Base-by-base conservation (phyloP, 495 filamentous ascomycete genomes). In the Darksidea phi region DNA sequence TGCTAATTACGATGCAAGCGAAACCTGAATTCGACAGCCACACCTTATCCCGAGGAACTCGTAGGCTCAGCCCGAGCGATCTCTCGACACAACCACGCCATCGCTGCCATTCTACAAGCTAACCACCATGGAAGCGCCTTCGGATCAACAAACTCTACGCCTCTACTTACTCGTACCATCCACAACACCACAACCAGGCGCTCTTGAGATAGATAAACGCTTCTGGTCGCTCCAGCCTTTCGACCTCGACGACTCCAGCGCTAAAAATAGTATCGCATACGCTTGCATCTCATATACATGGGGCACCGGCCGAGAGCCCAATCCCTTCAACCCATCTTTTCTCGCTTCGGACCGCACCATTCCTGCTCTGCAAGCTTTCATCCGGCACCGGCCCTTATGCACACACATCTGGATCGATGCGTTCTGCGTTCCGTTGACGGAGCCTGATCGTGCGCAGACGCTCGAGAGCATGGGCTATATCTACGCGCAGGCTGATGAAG, bases 391-490 rank as follows among this genome's bases (percentile, higher is more conserved):
- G 7, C 58, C 58, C 8, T 34, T 23, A 20, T 54, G 49, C 37
- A 13, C 36, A 1, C 21, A 17, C 20, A 41, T 67, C 46, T 69
- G 64, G 66, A 62, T 66, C n/a, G 66, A 67, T 43, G 63, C 57
- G 1, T 53, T 69, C 57, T 66, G 63, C 51, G 54, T 69, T 1
- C 66, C 66, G 6, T n/a, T 47, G 23, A 52, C 21, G 8, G 32
- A 25, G 41, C 41, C 13, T 6, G 38, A 57, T 32, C 5, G 53
- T 20, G 6, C 17, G 7, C 28, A 36, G 2, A 68, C 59, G 1
- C 46, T 69, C 12, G 67, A 38, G 42, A 67, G 64, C 48, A 69
- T 69, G 67, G 67, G 67, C 17, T 68, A 55, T 18, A 69, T 69
- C 7, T 69, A 63, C 54, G 18, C 51, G 6, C 36, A 48, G 23